phyloP scores from a whole-genome alignment of 805 yeast species.

The Wickerhamomyces alni region DNA sequence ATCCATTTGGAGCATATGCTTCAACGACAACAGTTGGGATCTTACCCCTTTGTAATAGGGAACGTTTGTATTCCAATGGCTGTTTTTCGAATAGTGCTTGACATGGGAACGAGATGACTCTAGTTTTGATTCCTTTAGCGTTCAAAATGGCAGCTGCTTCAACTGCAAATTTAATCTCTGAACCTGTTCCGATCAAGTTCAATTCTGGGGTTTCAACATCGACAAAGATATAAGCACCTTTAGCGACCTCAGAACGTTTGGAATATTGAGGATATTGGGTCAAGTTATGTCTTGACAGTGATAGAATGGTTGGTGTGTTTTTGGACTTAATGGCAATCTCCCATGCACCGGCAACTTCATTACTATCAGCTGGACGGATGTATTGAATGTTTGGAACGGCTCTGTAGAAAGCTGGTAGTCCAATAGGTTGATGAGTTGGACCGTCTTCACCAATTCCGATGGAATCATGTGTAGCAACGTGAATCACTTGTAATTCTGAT shows the following conservation, averaged over 20 bases:
- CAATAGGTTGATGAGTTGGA: constrained; percentile 54
- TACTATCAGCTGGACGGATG: constrained; percentile 50
- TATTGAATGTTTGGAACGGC: constrained; percentile 43
- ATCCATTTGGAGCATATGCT: constrained; percentile 29
- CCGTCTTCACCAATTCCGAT: constrained; percentile 56
- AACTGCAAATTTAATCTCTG: constrained; percentile 25
- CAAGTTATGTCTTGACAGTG: constrained; percentile 26
- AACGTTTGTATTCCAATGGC: constrained; percentile 21
- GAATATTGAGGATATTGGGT: constrained; percentile 22
- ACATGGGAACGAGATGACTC: constrained; percentile 28
- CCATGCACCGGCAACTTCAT: constrained; percentile 46
- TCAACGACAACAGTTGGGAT: constrained; percentile 28
- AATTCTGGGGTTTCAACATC: constrained; percentile 20
- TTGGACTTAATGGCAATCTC: constrained; percentile 22
- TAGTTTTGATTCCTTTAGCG: constrained; percentile 20
- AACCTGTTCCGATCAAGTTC: constrained; percentile 25
- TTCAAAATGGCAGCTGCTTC: constrained; percentile 23
- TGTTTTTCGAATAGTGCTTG: constrained; percentile 27
- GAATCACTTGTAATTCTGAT: constrained; percentile 38
- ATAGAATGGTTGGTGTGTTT: constrained; percentile 17
- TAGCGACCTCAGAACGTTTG: constrained; percentile 14
- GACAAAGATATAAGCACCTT: constrained; percentile 25
- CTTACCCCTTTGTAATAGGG: constrained; percentile 21
- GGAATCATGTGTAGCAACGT: constrained; percentile 53
- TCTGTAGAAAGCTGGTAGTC: constrained; percentile 43